Evolutionary conservation across 177 flowering plant genomes (phyloP), one percentile per base, ranked within the genome.

Genomic region (Vitis hybrid): DNA sequence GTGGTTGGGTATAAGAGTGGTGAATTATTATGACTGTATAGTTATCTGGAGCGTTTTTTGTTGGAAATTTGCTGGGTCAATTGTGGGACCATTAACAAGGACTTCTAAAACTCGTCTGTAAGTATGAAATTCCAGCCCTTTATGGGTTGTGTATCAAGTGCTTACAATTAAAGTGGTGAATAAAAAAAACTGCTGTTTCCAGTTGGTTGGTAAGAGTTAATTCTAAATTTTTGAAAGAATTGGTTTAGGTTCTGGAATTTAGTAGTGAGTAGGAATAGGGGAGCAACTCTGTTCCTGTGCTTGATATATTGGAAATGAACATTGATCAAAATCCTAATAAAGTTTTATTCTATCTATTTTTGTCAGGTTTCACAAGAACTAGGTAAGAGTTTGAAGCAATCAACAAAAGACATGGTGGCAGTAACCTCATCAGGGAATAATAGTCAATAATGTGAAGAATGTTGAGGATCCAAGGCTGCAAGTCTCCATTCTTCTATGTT

Each of bases 351-450:
- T 52, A 2, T 18, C 14, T 17, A 15, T 69, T 9, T 40, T 34
- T 70, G 2, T 49, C 79, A 81, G 83, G 65, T 34, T 50, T 68
- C 70, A 26, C 68, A 54, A 61, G 79, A 78, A 57, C 45, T 75
- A 12, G 67, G 69, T 10, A 81, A 78, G 74, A 70, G 63, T 45
- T 26, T 70, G 77, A 68, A 56, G 70, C 77, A 26, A 56, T 72
- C 65, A 1, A 72, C 59, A 17, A 75, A 62, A 70, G 69, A 62
- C 59, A 57, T 56, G 18, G 58, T 18, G 12, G 58, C 51, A n/a
- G 60, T 48, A 30, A 69, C 50, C 49, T 69, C 68, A 11, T 56
- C 56, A 34, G 23, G 62, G 3, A 67, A 17, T 52, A 67, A 17
- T 52, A 69, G 61, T 59, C 70, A 60, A 71, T 78, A 56, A 71